Base-by-base conservation (phyloP, 2,329 filamentous ascomycete genomes). In the Ophiostoma angusticollis region DNA sequence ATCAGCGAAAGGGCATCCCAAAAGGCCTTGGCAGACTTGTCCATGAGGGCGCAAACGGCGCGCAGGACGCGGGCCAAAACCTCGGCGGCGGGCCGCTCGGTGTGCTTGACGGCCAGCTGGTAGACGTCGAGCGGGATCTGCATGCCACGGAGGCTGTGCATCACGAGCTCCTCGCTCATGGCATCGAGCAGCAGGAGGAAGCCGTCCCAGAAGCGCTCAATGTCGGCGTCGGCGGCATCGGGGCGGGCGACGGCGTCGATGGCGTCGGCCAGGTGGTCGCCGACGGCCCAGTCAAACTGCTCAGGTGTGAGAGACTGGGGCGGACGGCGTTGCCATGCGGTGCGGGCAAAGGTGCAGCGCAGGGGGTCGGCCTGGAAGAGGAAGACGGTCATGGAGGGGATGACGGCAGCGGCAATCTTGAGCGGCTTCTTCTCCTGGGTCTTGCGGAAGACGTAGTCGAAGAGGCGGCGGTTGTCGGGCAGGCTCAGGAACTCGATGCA, bases 1-100 rank as follows among this genome's bases (percentile, higher is more conserved):
- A 89, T 84, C 22, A 84, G 74, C 36, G 82, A 79, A 61, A 93
- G 80, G 2, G 85, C 80, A 50, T 85, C 80, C 89, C 89, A 95
- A 50, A 95, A 91, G 31, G 83, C 81, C 39, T 72, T 72, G 0
- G 85, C 72, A 0, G 84, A 80, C 50, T 83, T 86, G 47, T 78
- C 72, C 37, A 95, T 64, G 13, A 95, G 68, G 11, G 65, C 66
- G 31, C 73, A 74, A 44, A 94, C 71, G 1, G 79, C 76, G 40
- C 77, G 74, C 32, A 93, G 67, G 13, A 91, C 65, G 42, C 78
- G 70, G 11, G 77, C 66, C 42, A 93, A 65, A 17, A 82, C 73
- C 2, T 65, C 62, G 40, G 70, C 68, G 12, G 66, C 66, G 30
- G 62, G 60, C 40, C 68, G 42, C 36, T 78, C 52, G 13, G 54